phyloP scores from a whole-genome alignment of 345 rosid genomes.

The thale cress (Arabidopsis thaliana) region TAIR10.1 NC_003071.7:10394501-10395000 shows the following conservation, averaged over 20 bases:
- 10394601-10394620: neutral
- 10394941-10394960: neutral
- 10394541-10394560: neutral
- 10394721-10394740: neutral
- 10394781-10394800: constrained; percentile 9
- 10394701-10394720: neutral
- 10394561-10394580: neutral
- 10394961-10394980: neutral
- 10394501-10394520: constrained; percentile 2
- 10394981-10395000: too few species aligned
- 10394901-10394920: neutral
- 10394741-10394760: neutral
- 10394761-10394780: constrained; percentile 9
- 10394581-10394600: constrained; percentile 4
- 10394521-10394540: neutral
- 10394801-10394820: neutral
- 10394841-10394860: neutral
- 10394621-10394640: neutral
- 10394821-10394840: too few species aligned
- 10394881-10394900: constrained; percentile 3
- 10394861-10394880: neutral
- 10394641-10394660: neutral
- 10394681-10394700: neutral
- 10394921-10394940: neutral
- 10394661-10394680: neutral